Conservation (phyloP, 345 rosid species). For the Pistacia vera region DNA sequence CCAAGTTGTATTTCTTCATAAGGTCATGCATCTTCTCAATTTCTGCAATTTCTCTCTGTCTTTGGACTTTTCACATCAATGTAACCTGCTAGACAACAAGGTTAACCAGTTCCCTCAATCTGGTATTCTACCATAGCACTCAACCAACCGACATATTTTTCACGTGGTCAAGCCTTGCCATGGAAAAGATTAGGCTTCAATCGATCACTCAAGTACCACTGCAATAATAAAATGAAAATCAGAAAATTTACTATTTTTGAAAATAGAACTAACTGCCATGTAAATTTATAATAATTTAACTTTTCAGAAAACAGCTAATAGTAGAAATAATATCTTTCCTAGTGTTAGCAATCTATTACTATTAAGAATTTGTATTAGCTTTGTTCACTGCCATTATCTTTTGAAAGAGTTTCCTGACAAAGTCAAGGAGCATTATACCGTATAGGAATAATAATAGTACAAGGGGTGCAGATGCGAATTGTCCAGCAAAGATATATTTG, state of each 20-base stretch:
- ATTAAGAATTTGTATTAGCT: background rate
- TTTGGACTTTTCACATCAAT: constrained; percentile 75
- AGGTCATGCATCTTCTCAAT: constrained; percentile 89
- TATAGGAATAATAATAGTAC: background rate
- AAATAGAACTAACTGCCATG: background rate
- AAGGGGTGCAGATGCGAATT: background rate
- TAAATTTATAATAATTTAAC: background rate
- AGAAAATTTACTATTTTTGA: background rate
- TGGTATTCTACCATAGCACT: constrained; percentile 66
- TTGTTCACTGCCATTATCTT: constrained; percentile 7
- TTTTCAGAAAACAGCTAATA: background rate
- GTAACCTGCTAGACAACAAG: constrained; percentile 89
- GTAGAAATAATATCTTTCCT: background rate
- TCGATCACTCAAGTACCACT: constrained; percentile 79
- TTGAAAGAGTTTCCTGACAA: background rate
- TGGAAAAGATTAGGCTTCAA: constrained; percentile 92
- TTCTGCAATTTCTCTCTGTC: constrained; percentile 97
- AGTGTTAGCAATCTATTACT: background rate
- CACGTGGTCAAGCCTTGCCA: constrained; percentile 95
- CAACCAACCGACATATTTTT: constrained; percentile 95
- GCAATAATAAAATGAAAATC: constrained; percentile 27
- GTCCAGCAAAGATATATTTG: background rate
- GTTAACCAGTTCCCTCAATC: constrained; percentile 83
- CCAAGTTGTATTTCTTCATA: constrained; percentile 62
- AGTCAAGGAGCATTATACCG: background rate